Conservation (phyloP, 192 early-diverging fungal genomes). For the Gryganskiella cystojenkinii region DNA sequence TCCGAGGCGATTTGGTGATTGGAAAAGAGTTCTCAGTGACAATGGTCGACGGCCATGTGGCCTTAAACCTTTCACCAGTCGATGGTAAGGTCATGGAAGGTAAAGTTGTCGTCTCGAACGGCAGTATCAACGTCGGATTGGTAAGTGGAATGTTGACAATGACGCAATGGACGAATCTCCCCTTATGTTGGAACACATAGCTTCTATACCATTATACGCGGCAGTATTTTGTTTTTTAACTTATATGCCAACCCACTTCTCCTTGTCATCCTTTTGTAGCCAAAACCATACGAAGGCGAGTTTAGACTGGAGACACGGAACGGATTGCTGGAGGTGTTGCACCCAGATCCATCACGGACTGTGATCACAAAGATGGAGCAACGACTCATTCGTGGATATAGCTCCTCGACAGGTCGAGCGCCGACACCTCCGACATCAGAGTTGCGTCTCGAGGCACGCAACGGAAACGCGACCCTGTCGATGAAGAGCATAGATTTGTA, state of each 20-base stretch:
- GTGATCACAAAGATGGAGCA: not conserved
- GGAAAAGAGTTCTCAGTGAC: constrained; percentile 6
- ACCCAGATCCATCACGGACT: constrained; percentile 4
- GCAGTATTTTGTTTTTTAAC: not conserved
- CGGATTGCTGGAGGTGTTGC: not conserved
- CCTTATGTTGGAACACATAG: too few relatives aligned
- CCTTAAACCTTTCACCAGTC: constrained; percentile 4
- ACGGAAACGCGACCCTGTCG: constrained; percentile 6
- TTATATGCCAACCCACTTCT: not conserved
- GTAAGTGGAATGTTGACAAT: not conserved
- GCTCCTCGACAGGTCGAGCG: not conserved
- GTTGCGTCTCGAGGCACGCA: not conserved
- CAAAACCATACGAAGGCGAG: constrained; percentile 1
- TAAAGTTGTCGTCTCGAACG: not conserved
- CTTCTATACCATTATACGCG: not conserved
- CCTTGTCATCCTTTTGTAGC: not conserved
- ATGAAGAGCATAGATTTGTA: constrained; percentile 5
- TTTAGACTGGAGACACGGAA: constrained; percentile 12
- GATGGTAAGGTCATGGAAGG: not conserved
- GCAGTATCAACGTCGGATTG: constrained; percentile 14
- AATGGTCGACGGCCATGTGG: constrained; percentile 10
- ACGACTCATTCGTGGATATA: constrained; percentile 8
- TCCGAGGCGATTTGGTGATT: constrained; percentile 7
- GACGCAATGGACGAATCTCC: too few relatives aligned
- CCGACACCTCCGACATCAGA: not conserved